Conservation (phyloP, 495 filamentous ascomycete genomes). For the Penicillium egyptiacum region DNA sequence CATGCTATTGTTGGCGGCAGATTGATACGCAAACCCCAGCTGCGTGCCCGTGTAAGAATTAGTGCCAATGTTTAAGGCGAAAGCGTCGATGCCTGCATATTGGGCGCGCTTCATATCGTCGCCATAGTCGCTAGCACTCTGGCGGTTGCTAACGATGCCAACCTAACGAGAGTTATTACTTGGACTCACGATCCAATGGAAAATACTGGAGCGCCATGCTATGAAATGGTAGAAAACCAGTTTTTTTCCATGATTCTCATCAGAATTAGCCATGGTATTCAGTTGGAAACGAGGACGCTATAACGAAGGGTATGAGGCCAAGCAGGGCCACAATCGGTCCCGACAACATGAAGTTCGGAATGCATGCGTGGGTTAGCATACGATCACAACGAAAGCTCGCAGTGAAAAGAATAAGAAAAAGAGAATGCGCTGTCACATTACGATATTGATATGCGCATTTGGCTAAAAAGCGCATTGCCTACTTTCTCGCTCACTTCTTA, state of each 20-base stretch:
- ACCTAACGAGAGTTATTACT: slow-evolving; percentile 35
- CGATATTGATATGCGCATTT: too few relatives aligned
- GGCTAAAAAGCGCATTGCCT: too few relatives aligned
- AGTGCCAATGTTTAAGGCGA: slow-evolving; percentile 58
- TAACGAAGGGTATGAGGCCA: too few relatives aligned
- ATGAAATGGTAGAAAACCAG: slow-evolving; percentile 63
- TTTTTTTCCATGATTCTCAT: slow-evolving; percentile 20
- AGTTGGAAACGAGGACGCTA: too few relatives aligned
- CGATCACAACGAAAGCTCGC: too few relatives aligned
- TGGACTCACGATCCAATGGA: neutral
- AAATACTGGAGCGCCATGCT: slow-evolving; percentile 32
- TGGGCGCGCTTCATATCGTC: slow-evolving; percentile 58
- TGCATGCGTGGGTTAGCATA: too few relatives aligned
- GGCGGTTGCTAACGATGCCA: slow-evolving; percentile 52
- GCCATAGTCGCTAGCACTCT: slow-evolving; percentile 51
- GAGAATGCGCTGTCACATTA: too few relatives aligned
- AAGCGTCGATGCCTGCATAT: slow-evolving; percentile 58
- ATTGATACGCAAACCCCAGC: slow-evolving; percentile 56
- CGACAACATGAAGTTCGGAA: too few relatives aligned
- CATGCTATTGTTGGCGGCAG: slow-evolving; percentile 56
- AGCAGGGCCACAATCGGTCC: too few relatives aligned
- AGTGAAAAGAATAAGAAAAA: too few relatives aligned
- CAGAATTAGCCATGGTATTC: neutral
- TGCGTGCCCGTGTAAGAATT: slow-evolving; percentile 54
- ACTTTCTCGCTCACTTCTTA: too few relatives aligned